Percentiles rank a stretch among this genome's conserved stretches.
These are phyloP conservation scores for Ophidiomyces ophidiicola DNA, from an alignment of 2,329 filamentous ascomycete genomes.

Conservation along the genomic window DNA sequence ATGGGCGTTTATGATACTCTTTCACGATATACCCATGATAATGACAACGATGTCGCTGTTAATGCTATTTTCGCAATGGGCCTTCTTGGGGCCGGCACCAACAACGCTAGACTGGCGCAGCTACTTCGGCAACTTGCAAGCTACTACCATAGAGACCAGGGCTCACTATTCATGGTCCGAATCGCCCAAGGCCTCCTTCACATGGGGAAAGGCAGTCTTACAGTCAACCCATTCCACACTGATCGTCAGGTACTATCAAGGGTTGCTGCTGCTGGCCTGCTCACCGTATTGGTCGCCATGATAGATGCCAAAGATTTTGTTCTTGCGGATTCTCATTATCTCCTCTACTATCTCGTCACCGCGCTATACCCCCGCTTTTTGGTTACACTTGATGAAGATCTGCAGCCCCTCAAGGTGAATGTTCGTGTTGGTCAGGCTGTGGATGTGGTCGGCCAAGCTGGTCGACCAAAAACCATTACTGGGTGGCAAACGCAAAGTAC, in stretches of 20 bases:
- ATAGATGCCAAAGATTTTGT: constrained; percentile 88
- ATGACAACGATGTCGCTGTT: constrained; percentile 93
- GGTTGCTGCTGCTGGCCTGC: constrained; percentile 76
- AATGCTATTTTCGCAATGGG: constrained; percentile 99
- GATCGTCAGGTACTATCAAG: constrained; percentile 90
- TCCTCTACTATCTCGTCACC: constrained; percentile 92
- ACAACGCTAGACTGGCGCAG: constrained; percentile 93
- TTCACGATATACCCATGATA: constrained; percentile 95
- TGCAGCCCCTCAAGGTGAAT: constrained; percentile 88
- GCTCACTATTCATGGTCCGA: constrained; percentile 96
- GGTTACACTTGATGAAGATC: constrained; percentile 85
- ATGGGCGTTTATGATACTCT: constrained; percentile 99
- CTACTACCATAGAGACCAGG: constrained; percentile 95
- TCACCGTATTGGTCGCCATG: constrained; percentile 82
- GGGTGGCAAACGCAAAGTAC: constrained; percentile 99
- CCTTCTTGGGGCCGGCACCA: constrained; percentile 87
- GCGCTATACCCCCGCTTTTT: constrained; percentile 96
- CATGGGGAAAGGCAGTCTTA: constrained; percentile 97
- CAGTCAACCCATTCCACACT: constrained; percentile 97
- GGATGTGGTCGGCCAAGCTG: constrained; percentile 93
- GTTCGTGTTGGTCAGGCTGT: constrained; percentile 96
- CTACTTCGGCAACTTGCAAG: constrained; percentile 86
- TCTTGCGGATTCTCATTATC: constrained; percentile 65
- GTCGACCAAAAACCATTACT: constrained; percentile 95
- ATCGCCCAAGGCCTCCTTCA: constrained; percentile 95